These are phyloP conservation scores for Skeletonema marinoi DNA, from an alignment of 108 stramenopile genomes.

Conservation along the genomic window DNA sequence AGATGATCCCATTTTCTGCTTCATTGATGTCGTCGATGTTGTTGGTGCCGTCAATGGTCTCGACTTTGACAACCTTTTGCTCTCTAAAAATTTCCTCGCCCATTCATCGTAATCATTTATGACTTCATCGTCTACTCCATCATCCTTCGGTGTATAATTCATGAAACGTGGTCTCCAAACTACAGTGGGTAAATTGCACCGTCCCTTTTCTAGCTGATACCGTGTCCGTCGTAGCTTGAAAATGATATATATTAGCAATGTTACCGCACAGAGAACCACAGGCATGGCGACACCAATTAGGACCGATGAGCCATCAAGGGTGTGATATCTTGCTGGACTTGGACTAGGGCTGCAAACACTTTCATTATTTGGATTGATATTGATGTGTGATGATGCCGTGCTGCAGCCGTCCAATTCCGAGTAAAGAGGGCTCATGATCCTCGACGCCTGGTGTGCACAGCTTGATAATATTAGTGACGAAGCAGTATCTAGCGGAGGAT, in stretches of 20 bases:
- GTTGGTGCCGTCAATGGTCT: constrained; percentile 29
- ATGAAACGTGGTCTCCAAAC: constrained; percentile 76
- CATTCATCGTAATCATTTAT: constrained; percentile 21
- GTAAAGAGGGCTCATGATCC: background rate
- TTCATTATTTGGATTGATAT: background rate
- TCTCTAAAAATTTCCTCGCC: constrained; percentile 21
- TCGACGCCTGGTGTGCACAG: too few species aligned
- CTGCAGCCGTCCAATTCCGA: background rate
- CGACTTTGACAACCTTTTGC: background rate
- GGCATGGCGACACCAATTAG: background rate
- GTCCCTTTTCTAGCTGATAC: constrained; percentile 31
- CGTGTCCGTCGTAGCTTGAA: constrained; percentile 26
- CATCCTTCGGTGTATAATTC: constrained; percentile 46
- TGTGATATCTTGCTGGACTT: background rate
- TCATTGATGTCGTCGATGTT: constrained; percentile 46
- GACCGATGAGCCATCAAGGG: background rate
- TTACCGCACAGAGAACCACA: background rate
- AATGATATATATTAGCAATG: background rate
- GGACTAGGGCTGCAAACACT: background rate
- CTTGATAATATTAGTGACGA: background rate
- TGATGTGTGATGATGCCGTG: background rate
- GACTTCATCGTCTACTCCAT: constrained; percentile 15
- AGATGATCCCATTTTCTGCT: constrained; percentile 67
- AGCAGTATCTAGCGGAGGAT: too few species aligned
- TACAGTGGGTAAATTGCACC: constrained; percentile 71